Conservation (phyloP, 805 yeast genomes). For the Phaffomyces opuntiae region DNA sequence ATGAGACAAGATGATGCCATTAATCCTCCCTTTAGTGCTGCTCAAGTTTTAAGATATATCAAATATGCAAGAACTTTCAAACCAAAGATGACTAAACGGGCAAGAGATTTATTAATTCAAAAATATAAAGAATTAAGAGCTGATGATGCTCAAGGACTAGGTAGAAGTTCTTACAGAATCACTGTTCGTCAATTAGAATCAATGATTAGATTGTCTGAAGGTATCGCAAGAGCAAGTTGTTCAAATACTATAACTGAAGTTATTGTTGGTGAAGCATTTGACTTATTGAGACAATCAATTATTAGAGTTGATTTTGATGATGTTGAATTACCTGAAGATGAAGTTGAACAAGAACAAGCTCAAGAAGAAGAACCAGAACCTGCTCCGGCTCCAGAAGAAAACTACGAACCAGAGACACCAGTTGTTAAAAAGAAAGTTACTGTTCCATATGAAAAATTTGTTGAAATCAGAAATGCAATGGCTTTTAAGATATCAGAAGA, state of each 20-base stretch:
- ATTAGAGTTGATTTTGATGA: constrained; percentile 94
- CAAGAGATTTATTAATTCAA: constrained; percentile 68
- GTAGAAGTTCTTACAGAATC: constrained; percentile 82
- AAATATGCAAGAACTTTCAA: constrained; percentile 89
- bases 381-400: not conserved
- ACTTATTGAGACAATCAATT: constrained; percentile 80
- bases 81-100: constrained; percentile 78
- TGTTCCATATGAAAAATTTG: constrained; percentile 81
- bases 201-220: constrained; percentile 88
- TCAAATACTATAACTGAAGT: constrained; percentile 56
- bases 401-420: not conserved
- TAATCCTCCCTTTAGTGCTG: constrained; percentile 81
- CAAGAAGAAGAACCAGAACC: constrained; percentile 3
- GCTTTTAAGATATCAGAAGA: constrained; percentile 59
- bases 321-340: constrained; percentile 47
- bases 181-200: constrained; percentile 96
- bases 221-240: constrained; percentile 95
- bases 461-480: constrained; percentile 72
- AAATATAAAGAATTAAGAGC: constrained; percentile 80
- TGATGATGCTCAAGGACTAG: constrained; percentile 86
- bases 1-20: constrained; percentile 88
- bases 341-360: constrained; percentile 10
- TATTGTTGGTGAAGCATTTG: constrained; percentile 90
- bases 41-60: constrained; percentile 81
- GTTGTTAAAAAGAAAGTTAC: constrained; percentile 33